Conservation (phyloP, 805 yeast species). For the Lipomyces mesembrius region DNA sequence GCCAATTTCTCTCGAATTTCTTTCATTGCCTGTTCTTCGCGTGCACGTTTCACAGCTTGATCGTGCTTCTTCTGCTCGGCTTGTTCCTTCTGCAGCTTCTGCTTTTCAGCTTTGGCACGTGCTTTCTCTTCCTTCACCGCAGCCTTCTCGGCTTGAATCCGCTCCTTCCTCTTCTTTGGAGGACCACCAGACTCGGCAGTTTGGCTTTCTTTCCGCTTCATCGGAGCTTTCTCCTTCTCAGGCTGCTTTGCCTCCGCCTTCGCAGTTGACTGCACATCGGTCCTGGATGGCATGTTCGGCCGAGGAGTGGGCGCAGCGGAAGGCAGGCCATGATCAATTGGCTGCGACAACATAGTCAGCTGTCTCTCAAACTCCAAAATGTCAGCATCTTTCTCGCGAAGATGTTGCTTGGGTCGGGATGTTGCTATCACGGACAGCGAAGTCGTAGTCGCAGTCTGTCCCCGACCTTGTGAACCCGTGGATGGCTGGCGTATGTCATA, state of each 20-base stretch:
- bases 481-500: neutral
- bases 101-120: conserved; percentile 20
- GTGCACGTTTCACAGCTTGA: conserved; percentile 19
- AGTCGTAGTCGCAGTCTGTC: neutral
- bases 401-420: neutral
- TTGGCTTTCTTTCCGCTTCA: neutral
- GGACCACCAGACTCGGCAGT: neutral
- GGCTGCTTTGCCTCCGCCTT: neutral
- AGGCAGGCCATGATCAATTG: neutral
- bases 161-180: conserved; percentile 23
- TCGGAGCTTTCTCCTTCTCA: neutral
- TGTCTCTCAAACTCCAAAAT: conserved; percentile 5
- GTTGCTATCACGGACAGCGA: neutral
- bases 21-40: conserved; percentile 21
- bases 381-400: neutral
- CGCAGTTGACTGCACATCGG: neutral
- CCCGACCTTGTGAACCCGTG: neutral
- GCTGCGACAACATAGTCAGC: neutral
- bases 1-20: conserved; percentile 26
- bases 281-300: neutral
- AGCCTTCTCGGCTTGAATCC: conserved; percentile 10
- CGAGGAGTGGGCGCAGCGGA: neutral
- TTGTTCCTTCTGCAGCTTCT: conserved; percentile 16
- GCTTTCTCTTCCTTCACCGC: conserved; percentile 21
- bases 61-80: conserved; percentile 20